Conservation (phyloP, 495 filamentous ascomycete species). For the Penicillium bialowiezense region DNA sequence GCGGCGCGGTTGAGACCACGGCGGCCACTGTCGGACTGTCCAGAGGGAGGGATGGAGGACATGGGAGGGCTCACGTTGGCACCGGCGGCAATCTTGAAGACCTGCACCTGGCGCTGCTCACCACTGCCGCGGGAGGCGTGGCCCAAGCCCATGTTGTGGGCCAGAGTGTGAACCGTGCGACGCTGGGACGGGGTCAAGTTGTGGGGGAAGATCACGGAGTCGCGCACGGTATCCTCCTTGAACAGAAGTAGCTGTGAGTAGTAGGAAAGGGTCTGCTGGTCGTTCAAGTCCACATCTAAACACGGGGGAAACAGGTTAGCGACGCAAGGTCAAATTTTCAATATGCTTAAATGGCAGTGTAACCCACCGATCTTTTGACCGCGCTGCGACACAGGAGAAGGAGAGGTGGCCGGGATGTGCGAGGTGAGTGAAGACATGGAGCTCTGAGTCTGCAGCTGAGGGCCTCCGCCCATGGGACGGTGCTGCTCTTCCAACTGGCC, state of each 20-base stretch:
- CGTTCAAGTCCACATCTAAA: slow-evolving; percentile 84
- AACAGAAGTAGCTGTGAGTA: slow-evolving; percentile 89
- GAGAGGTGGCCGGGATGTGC: slow-evolving; percentile 65
- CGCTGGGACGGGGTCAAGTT: slow-evolving; percentile 79
- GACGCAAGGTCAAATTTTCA: slow-evolving; percentile 4
- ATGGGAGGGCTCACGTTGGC: slow-evolving; percentile 64
- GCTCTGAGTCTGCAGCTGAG: slow-evolving; percentile 72
- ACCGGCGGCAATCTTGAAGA: slow-evolving; percentile 67
- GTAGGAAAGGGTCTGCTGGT: slow-evolving; percentile 79
- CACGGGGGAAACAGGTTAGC: slow-evolving; percentile 22
- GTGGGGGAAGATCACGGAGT: slow-evolving; percentile 78
- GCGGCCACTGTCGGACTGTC: slow-evolving; percentile 70
- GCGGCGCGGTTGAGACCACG: slow-evolving; percentile 87
- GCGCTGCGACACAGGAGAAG: slow-evolving; percentile 64
- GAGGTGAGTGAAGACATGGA: slow-evolving; percentile 82
- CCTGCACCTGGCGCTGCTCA: slow-evolving; percentile 82
- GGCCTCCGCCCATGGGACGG: slow-evolving; percentile 58
- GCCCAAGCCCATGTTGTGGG: slow-evolving; percentile 89
- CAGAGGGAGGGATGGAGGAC: slow-evolving; percentile 54
- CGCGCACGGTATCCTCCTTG: slow-evolving; percentile 71
- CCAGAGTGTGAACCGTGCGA: slow-evolving; percentile 86
- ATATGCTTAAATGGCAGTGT: neutral
- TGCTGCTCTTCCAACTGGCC: slow-evolving; percentile 98
- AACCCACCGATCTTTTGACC: slow-evolving; percentile 61
- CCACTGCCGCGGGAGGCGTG: slow-evolving; percentile 86